A percentile compares a stretch with the other conserved stretches of the same genome.
phyloP scores from a whole-genome alignment of 148 eudicot species.

The Rhododendron henanense region DNA sequence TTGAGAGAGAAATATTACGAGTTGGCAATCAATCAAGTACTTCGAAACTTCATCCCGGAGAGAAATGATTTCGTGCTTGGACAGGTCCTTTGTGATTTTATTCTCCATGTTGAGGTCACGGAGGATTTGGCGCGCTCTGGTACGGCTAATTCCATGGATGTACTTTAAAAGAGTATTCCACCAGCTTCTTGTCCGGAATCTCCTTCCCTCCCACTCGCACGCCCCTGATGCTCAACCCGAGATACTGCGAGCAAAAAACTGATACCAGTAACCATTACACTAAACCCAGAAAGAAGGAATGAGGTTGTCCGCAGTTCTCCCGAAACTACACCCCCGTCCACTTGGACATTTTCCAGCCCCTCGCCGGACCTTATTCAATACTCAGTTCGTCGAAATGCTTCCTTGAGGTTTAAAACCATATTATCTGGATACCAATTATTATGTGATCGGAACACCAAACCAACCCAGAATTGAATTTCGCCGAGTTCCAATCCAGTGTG shows the following conservation, averaged over 20 bases:
- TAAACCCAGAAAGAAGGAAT: neutral
- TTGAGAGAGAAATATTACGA: constrained; percentile 24
- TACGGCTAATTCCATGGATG: constrained; percentile 57
- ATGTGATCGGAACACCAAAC: neutral
- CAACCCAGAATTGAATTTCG: neutral
- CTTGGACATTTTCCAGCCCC: neutral
- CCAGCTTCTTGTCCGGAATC: constrained; percentile 49
- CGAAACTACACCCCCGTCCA: neutral
- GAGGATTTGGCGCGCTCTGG: constrained; percentile 43
- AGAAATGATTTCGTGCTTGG: constrained; percentile 45
- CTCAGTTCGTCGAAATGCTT: neutral
- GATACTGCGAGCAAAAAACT: constrained; percentile 13
- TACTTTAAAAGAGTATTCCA: constrained; percentile 54
- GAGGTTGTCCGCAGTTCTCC: neutral
- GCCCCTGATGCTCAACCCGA: constrained; percentile 39
- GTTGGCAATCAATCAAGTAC: constrained; percentile 59
- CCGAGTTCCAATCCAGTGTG: neutral
- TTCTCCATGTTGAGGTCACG: constrained; percentile 48
- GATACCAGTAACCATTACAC: neutral
- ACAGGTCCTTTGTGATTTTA: constrained; percentile 48
- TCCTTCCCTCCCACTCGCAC: constrained; percentile 62
- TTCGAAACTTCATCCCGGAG: constrained; percentile 47
- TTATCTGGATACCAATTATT: no score
- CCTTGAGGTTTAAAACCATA: neutral
- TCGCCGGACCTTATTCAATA: neutral